These are phyloP conservation scores for Ballota nigra DNA, from an alignment of 257 asterid species.

Conservation along the genomic window DNA sequence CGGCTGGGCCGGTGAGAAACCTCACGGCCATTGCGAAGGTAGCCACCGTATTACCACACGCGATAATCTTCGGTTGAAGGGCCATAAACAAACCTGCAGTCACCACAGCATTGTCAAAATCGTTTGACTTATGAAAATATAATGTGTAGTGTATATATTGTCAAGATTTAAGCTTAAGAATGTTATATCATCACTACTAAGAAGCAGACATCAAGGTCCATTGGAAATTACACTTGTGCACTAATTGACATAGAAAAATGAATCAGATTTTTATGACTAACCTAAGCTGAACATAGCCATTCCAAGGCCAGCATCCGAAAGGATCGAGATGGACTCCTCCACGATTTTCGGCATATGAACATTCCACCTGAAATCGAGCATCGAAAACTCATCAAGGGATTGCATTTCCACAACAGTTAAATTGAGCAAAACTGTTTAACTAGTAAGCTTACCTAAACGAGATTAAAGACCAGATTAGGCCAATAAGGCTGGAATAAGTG, in stretches of 20 bases:
- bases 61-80: slow-evolving; percentile 88
- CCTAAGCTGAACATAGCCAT: slow-evolving; percentile 99
- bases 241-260: background rate
- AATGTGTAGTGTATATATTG: too few species aligned
- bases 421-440: background rate
- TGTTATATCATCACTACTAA: background rate
- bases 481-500: slow-evolving; percentile 91
- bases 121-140: background rate
- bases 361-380: slow-evolving; percentile 61
- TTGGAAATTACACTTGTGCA: background rate
- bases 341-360: slow-evolving; percentile 76
- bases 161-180: background rate
- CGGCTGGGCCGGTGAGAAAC: slow-evolving; percentile 95
- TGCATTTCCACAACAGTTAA: background rate
- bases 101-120: background rate
- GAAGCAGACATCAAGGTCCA: background rate
- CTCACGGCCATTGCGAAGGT: slow-evolving; percentile 92
- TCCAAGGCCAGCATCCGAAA: slow-evolving; percentile 95
- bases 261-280: slow-evolving; percentile 27
- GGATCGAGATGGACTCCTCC: slow-evolving; percentile 66
- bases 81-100: slow-evolving; percentile 93
- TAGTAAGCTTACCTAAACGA: slow-evolving; percentile 51
- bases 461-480: slow-evolving; percentile 80
- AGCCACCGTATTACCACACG: slow-evolving; percentile 93
- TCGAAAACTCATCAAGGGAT: background rate